Evolutionary conservation across 495 filamentous ascomycete genomes (phyloP).

Genomic region (Pyronema omphalodes): DNA sequence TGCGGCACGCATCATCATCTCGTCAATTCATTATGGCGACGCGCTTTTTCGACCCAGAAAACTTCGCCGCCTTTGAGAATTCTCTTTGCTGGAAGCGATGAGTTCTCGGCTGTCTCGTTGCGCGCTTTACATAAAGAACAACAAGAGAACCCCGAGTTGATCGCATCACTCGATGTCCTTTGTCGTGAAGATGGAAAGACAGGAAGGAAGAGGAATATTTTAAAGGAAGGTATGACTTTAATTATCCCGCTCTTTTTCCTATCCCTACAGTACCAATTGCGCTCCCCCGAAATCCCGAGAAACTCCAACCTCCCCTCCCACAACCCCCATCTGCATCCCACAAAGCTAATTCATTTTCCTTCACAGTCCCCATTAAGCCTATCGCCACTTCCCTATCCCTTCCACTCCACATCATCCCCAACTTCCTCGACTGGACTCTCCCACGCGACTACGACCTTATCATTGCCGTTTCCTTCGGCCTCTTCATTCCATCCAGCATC

Average conservation of each 20-base stretch:
- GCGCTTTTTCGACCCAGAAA: neutral
- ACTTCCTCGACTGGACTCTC: neutral
- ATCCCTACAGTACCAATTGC: neutral
- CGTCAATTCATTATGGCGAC: too few relatives aligned
- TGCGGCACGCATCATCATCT: too few relatives aligned
- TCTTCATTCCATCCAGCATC: constrained; percentile 64
- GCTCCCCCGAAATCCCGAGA: constrained; percentile 1
- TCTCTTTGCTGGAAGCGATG: constrained; percentile 87
- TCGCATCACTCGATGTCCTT: constrained; percentile 75
- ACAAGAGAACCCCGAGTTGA: constrained; percentile 32
- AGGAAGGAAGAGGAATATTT: constrained; percentile 51
- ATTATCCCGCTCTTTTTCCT: neutral
- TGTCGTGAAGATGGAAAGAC: constrained; percentile 56
- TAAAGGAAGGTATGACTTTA: constrained; percentile 45
- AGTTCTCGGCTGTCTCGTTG: constrained; percentile 71
- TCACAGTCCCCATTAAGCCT: constrained; percentile 52
- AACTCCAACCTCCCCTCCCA: neutral
- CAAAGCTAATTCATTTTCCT: neutral
- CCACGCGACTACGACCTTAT: constrained; percentile 49
- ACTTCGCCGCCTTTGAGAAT: constrained; percentile 48
- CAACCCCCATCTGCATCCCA: too few relatives aligned
- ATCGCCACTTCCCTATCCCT: constrained; percentile 44
- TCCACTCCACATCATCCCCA: constrained; percentile 44
- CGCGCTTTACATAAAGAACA: constrained; percentile 48
- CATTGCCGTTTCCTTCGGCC: constrained; percentile 88